These are phyloP conservation scores for Aspergillus campestris DNA, from an alignment of 495 filamentous ascomycete species.

Conservation along the genomic window DNA sequence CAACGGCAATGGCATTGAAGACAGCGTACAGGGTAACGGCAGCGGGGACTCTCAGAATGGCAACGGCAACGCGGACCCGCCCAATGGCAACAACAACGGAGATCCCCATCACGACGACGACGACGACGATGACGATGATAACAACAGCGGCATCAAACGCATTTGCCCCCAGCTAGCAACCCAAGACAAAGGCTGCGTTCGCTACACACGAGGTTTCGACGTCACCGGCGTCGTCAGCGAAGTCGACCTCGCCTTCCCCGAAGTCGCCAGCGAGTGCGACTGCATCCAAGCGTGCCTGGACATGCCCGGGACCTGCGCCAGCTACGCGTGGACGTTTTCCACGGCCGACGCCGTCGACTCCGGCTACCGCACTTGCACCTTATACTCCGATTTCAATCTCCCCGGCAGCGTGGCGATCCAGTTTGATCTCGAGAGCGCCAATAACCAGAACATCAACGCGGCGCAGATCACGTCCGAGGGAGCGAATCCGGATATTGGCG, in stretches of 20 bases:
- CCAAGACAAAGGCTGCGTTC: background rate
- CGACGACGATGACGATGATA: too few relatives aligned
- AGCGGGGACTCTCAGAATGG: too few relatives aligned
- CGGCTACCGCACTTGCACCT: slow-evolving; percentile 1
- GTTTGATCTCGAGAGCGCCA: background rate
- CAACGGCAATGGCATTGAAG: too few relatives aligned
- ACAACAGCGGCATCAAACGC: background rate
- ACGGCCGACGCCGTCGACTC: background rate
- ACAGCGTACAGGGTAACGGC: too few relatives aligned
- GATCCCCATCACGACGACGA: too few relatives aligned
- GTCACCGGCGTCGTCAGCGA: slow-evolving; percentile 1
- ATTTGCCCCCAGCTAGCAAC: background rate
- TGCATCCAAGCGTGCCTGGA: slow-evolving; percentile 1
- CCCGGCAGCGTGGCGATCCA: background rate
- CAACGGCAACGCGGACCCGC: too few relatives aligned
- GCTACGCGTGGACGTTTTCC: slow-evolving; percentile 2
- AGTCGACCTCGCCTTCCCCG: background rate
- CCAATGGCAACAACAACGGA: too few relatives aligned
- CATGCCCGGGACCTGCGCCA: background rate
- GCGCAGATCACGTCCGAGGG: background rate
- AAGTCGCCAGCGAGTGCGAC: background rate
- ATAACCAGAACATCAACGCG: background rate
- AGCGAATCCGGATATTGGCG: background rate
- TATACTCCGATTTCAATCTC: slow-evolving; percentile 2
- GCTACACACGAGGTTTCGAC: slow-evolving; percentile 1